phyloP scores from a whole-genome alignment of 2,329 filamentous ascomycete genomes.

The Trichoderma koningiopsis region DNA sequence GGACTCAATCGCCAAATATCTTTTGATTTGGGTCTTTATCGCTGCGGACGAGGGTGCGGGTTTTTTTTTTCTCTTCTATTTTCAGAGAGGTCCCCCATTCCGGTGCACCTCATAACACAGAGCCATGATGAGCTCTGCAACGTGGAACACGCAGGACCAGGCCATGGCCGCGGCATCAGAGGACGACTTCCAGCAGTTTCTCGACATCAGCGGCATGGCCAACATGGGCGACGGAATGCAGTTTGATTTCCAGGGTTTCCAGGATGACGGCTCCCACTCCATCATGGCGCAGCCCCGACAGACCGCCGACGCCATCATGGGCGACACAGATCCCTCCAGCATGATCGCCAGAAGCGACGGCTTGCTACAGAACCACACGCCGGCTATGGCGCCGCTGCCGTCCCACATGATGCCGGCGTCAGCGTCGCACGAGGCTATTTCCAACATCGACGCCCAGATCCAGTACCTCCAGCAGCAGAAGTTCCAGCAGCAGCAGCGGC shows the following conservation, averaged over 20 bases:
- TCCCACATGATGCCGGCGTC: conserved; percentile 47
- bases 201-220: conserved; percentile 61
- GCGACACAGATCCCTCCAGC: conserved; percentile 36
- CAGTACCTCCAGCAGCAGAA: conserved; percentile 66
- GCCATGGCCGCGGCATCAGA: conserved; percentile 53
- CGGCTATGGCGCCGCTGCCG: conserved; percentile 52
- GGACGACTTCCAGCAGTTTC: conserved; percentile 66
- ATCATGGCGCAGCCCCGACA: conserved; percentile 38
- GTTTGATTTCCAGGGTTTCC: conserved; percentile 63
- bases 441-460: conserved; percentile 66
- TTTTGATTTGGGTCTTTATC: background rate
- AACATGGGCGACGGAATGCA: conserved; percentile 56
- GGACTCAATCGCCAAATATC: background rate
- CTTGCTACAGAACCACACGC: conserved; percentile 50
- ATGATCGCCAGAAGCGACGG: conserved; percentile 37
- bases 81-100: background rate
- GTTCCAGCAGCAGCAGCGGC: conserved; percentile 61
- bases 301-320: conserved; percentile 42
- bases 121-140: conserved; percentile 54
- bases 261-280: conserved; percentile 41
- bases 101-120: conserved; percentile 12
- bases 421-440: conserved; percentile 54
- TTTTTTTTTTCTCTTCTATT: background rate
- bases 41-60: background rate
- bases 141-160: conserved; percentile 61